Base-by-base conservation (phyloP, 306 rosid species). In the Citrullus mucosospermus region DNA sequence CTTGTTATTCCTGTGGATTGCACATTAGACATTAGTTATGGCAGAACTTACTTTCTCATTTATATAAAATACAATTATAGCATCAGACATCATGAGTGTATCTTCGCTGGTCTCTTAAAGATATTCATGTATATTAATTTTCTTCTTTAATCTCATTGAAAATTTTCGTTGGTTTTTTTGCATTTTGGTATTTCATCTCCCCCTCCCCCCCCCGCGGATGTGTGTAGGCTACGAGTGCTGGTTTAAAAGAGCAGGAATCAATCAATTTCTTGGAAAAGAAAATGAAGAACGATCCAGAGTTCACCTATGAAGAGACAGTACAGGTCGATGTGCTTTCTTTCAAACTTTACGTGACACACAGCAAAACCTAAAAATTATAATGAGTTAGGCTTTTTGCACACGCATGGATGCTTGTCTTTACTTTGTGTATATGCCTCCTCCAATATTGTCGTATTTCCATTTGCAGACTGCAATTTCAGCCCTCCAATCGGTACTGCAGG, bases 241-340 rank as follows among this genome's bases (percentile, higher is more conserved):
- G 99, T 80, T 85, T 82, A 60, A 96, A 96, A 82, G 99, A 96
- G 83, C 99, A 96, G 83, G 99, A 96, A 87, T 97, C 98, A 14
- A 92, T 96, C 62, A 96, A 96, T 88, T 96, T 96, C 89, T 87
- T 96, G 92, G 99, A 96, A 84, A 96, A 96, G 89, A 96, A 96
- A 85, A 96, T 96, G 99, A 96, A 96, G 93, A 92, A 85, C 81
- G 97, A 96, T 80, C 99, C 99, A 78, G 86, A 88, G 34, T 90
- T 96, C 85, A 85, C 98, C 63, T 96, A 92, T 6, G 97, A 91
- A 53, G 99, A 96, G 86, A 92, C 98, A 2, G 98, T 96, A 67
- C 99, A 96, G 99, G 99, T 96, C 72, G 79, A 75, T 78, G 38
- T 78, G 50, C 28, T 18, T 39, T 78, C n/a, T 61, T 62, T 76